Base-by-base conservation (phyloP, 2,329 filamentous ascomycete genomes). In the Penicillium occitanis region DNA sequence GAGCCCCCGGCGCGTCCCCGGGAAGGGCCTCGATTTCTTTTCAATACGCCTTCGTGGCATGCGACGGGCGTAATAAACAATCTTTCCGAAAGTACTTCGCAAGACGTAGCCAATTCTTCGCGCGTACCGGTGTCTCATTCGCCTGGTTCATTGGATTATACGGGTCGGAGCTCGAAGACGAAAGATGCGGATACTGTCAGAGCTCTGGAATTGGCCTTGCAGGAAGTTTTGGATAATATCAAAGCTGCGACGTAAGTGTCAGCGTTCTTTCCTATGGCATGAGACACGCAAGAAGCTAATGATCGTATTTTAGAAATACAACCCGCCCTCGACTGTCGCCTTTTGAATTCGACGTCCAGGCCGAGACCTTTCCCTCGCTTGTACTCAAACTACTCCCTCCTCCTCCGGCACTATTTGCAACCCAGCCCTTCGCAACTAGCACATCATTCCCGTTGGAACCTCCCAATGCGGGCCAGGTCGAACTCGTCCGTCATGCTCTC, bases 341-440 rank as follows among this genome's bases (percentile, higher is more conserved):
- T 3, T 89, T 88, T 75, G 91, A 94, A 70, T 96, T 97, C 79
- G 91, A 97, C 70, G 90, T 94, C 40, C 87, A 93, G 68, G 85
- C 90, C 5, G 87, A 96, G 75, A 92, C 92, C 67, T 97, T 97
- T 73, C 92, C 93, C 6, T 89, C 91, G 6, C 85, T 98, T 48
- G 92, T 90, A 42, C 86, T 97, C 11, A 91, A 90, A 69, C 90
- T 94, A 70, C 87, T 98, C 0, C 87, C 90, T 42, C 85, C 91
- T 10, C 92, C 93, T 2, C 89, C 91, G 3, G 95, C 92, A 0
- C 83, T 97, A 6, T 94, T 93, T 79, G 90, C 91, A 10, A 87
- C 89, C 0, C 91, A 90, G 6, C 92, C 93, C 35, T 90, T 96
- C 72, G 84, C 92, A 1, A 92, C 90, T 0, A 83, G 87, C 22